Evolutionary conservation across 441 rosid genomes (phyloP), one percentile per base, ranked within the genome.

Genomic region (Brassica balearica): DNA sequence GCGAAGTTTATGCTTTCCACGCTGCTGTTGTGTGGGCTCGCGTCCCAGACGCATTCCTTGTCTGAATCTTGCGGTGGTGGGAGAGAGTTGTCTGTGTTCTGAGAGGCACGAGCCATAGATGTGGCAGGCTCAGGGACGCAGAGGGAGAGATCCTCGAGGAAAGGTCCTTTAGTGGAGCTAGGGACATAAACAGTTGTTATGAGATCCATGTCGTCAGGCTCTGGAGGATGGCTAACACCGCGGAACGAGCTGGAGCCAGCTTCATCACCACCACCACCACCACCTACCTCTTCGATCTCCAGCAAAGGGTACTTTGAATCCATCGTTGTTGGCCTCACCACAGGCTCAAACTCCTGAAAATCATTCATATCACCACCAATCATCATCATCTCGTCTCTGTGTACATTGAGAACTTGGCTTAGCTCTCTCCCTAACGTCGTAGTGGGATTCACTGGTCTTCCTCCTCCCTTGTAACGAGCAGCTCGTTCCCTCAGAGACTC

Each of bases 31-130:
- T 82, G 97, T 8, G 98, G 97, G 80, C 98, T 95, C 27, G 94
- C 89, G 82, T 93, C 98, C 98, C 98, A 95, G 38, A 95, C 92
- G 75, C 97, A 92, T 83, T 95, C 98, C 68, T 88, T 93, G 73
- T 90, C 98, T 25, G 92, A 83, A 82, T 87, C 95, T 23, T 72
- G 85, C 22, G 87, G 90, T 80, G 84, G 84, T 80, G 84, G 84
- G 78, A 82, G 84, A 73, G 87, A 85, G 78, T 66, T 88, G 15
- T 89, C 96, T 3, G 88, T 85, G 79, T 91, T 90, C 61, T 88
- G 91, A 1, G 92, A 91, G 56, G 84, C 88, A 34, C 88, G 88
- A 69, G 87, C 83, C 73, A 88, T 74, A 34, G 80, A 61, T 51
- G 78, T 69, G 68, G 82, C 81, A 46, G 80, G 71, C 78, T 32